Evolutionary conservation across 2,329 filamentous ascomycete species (phyloP), one percentile per base, ranked within the genome.

Genomic region (Nemania sp.): DNA sequence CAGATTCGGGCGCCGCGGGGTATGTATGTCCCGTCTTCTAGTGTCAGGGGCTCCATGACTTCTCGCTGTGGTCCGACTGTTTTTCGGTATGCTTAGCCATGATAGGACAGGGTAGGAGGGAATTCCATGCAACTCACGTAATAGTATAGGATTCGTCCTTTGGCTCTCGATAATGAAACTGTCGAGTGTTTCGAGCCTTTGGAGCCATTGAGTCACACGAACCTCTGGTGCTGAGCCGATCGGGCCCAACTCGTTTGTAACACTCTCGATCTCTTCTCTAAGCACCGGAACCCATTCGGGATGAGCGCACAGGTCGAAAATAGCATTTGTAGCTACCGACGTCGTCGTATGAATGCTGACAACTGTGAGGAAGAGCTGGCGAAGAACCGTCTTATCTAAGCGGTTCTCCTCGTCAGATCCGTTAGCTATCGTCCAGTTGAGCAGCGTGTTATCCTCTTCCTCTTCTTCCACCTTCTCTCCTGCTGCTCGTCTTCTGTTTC

Each of bases 391-490:
- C 36, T 52, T 40, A 20, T 33, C 19, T 19, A 47, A 5, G 8
- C n/a, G 40, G 23, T 54, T 44, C 47, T 60, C 52, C 1, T 56
- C 36, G 9, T 44, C 11, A 6, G 23, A 44, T 3, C 33, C 41
- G 20, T 60, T 33, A 5, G 59, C 55, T 5, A 57, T 34, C 57
- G 57, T 60, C 54, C 57, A 60, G 19, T 58, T 43, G 1, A 61
- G 19, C 12, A 61, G 30, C 0, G 54, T 54, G 8, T 54, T 51
- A 34, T 61, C 48, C 12, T 60, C 51, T 3, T 47, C 24, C 36
- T 61, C 48, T 11, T 60, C 51, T 3, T 47, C 24, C 22, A 33
- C 54, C 14, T 41, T n/a, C 12, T 42, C 28, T 12, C 49, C 49
- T 17, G 17, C 5, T 5, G 17, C n/a, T 42, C 30, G 34, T 20